Percentiles rank a stretch among this genome's conserved stretches.
Evolutionary conservation across 352 stramenopile species (phyloP).

Genomic region (Thalassiosira livingstoniorum): DNA sequence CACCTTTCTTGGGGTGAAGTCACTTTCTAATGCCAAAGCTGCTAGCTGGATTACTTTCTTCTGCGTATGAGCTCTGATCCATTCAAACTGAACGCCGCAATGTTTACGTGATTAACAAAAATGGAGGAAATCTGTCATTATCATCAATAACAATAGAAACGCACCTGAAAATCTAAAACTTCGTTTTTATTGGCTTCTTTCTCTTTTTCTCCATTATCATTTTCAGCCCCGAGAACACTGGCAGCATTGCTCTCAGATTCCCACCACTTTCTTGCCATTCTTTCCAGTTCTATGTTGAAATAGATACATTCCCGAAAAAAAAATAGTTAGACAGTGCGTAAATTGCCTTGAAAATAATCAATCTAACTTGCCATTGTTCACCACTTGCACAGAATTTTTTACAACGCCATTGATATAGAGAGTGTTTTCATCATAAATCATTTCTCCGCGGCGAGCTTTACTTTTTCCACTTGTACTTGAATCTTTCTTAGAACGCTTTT

Average conservation of each 20-base stretch:
- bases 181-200: slow-evolving; percentile 31
- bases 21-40: slow-evolving; percentile 66
- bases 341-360: no score
- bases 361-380: no score
- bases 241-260: slow-evolving; percentile 31
- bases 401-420: slow-evolving; percentile 84
- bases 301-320: no score
- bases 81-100: slow-evolving; percentile 64
- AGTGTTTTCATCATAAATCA: slow-evolving; percentile 64
- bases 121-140: no score
- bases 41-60: slow-evolving; percentile 73
- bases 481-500: slow-evolving; percentile 16
- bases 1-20: slow-evolving; percentile 70
- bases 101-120: no score
- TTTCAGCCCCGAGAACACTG: background rate
- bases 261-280: slow-evolving; percentile 75
- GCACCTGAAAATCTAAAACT: slow-evolving; percentile 40
- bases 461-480: background rate
- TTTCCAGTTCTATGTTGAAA: no score
- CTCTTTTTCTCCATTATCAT: background rate
- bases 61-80: slow-evolving; percentile 68
- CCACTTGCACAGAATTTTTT: slow-evolving; percentile 79
- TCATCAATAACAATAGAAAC: no score
- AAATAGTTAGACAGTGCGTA: no score
- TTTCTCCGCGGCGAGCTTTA: slow-evolving; percentile 25